Base-by-base conservation (phyloP, 1,139 yeast species). In the Yamadazyma aaseri region DNA sequence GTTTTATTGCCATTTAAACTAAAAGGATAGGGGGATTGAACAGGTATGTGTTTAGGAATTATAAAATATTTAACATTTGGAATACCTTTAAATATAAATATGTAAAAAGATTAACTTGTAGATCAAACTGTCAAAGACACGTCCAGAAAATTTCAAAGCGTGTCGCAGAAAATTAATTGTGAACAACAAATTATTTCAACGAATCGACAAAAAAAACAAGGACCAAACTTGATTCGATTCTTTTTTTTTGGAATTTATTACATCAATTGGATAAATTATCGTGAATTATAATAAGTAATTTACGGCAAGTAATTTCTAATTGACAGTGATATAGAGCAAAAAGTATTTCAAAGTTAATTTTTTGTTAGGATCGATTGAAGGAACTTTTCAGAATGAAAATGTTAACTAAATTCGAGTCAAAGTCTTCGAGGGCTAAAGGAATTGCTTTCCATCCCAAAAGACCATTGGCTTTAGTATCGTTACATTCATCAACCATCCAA, bases 391-490 rank as follows among this genome's bases (percentile, higher is more conserved):
- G 11, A 8, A 89, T 89, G 97, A 89, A 89, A 86, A 85, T 89
- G 96, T 78, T 89, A 59, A 89, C 96, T 38, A 89, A 86, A 82
- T 94, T 94, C 65, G 98, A 94, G 71, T 89, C 97, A 55, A 94
- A 94, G 76, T 90, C 97, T 49, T 87, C 97, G 36, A 76, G 98
- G 75, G 97, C 97, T 35, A 94, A 94, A 66, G 97, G 97, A 45
- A 89, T 94, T 54, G 97, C 98, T 38, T 92, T 94, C 65, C 99
- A 94, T 61, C 97, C 98, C 34, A 84, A 81, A 47, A 73, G 95
- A 59, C 97, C 99, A 35, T 94, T 98, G 97, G 86, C 87, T 35
- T 73, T 94, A 51, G 97, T 92, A 23, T 89, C 97, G 5, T 74
- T 94, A 45, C 95, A 90, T 62, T 86, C 96, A 16, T 87, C 96